Conservation (phyloP, 177 flowering plant species). For the Vitis hybrid region DNA sequence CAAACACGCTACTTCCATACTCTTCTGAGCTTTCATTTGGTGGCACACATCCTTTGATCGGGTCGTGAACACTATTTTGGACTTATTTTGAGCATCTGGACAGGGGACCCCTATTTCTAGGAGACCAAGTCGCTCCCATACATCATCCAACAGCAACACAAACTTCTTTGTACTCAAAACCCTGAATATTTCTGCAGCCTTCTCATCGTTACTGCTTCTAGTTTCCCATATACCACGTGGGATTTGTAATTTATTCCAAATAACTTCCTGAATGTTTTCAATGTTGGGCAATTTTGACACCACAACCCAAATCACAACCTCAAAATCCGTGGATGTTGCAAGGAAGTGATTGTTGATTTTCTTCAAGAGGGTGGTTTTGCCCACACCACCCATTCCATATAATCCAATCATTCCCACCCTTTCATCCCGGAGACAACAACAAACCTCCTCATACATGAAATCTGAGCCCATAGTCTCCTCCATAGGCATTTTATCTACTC, state of each 20-base stretch:
- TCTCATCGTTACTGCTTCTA: not conserved
- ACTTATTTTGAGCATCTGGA: not conserved
- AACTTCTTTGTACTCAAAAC: constrained; percentile 11
- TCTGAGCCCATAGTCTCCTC: not conserved
- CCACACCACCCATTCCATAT: constrained; percentile 27
- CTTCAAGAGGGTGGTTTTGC: constrained; percentile 25
- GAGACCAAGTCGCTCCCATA: constrained; percentile 23
- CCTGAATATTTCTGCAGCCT: constrained; percentile 4
- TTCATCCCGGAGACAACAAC: not conserved
- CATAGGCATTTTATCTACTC: not conserved
- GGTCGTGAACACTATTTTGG: constrained; percentile 25
- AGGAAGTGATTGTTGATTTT: constrained; percentile 14
- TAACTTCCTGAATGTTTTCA: constrained; percentile 9
- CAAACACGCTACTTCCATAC: constrained; percentile 14
- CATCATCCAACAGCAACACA: constrained; percentile 22
- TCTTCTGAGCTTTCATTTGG: constrained; percentile 19
- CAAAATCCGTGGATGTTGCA: not conserved
- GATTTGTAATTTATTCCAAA: constrained; percentile 2
- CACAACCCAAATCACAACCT: constrained; percentile 22
- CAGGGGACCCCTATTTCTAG: constrained; percentile 16
- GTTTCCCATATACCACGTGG: constrained; percentile 6
- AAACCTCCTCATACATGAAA: not conserved
- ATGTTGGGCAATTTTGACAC: constrained; percentile 9
- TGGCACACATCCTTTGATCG: constrained; percentile 23
- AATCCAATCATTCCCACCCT: constrained; percentile 16